phyloP scores from a whole-genome alignment of 192 early-diverging fungal genomes.

The Backusella tarrabulga region DNA sequence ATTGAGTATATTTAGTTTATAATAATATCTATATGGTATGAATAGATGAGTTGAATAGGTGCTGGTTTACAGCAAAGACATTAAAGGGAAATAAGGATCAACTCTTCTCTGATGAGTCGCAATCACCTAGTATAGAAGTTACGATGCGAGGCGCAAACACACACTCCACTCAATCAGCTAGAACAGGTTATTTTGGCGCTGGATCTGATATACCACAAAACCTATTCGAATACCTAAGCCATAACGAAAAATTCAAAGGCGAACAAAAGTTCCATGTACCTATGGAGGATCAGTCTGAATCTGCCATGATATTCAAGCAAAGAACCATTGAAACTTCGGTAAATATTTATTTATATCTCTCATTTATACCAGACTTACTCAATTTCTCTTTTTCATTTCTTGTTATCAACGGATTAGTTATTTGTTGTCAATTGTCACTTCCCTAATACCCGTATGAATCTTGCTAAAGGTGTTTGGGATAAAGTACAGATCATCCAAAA shows the following conservation, averaged over 20 bases:
- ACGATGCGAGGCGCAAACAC: slow-evolving; percentile 26
- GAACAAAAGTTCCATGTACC: slow-evolving; percentile 51
- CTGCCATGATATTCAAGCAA: slow-evolving; percentile 53
- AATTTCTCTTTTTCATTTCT: background rate
- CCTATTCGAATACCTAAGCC: slow-evolving; percentile 41
- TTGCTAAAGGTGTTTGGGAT: slow-evolving; percentile 39
- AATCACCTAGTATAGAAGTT: slow-evolving; percentile 44
- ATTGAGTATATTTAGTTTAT: background rate
- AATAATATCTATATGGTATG: background rate
- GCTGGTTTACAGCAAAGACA: slow-evolving; percentile 39
- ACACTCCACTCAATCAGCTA: slow-evolving; percentile 1
- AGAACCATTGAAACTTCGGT: slow-evolving; percentile 58
- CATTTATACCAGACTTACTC: background rate
- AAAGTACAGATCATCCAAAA: slow-evolving; percentile 42
- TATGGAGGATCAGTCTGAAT: slow-evolving; percentile 56
- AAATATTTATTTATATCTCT: slow-evolving; percentile 1
- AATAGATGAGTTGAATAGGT: slow-evolving; percentile 19
- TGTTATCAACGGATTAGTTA: slow-evolving; percentile 14
- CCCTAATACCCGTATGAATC: slow-evolving; percentile 30
- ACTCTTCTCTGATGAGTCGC: slow-evolving; percentile 15
- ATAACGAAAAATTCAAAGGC: slow-evolving; percentile 33
- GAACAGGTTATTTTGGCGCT: slow-evolving; percentile 26
- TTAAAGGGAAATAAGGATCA: background rate
- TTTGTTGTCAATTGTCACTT: slow-evolving; percentile 44
- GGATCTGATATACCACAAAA: slow-evolving; percentile 37